Evolutionary conservation across 768 basidiomycete species (phyloP), one percentile per base, ranked within the genome.

Genomic region (Pleurotus citrinopileatus): DNA sequence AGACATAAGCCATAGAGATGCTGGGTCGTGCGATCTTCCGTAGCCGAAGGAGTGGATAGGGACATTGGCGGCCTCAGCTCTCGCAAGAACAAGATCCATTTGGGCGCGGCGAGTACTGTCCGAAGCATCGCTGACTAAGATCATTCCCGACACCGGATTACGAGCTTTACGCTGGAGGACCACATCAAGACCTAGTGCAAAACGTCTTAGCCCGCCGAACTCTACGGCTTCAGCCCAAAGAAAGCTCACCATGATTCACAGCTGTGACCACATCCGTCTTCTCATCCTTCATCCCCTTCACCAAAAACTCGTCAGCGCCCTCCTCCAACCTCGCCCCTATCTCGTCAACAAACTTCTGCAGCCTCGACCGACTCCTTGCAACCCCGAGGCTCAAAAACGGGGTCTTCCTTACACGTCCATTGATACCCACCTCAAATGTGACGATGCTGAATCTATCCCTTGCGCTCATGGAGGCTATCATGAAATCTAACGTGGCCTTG

Each of bases 41-140:
- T 96, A 99, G 48, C 97, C 97, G 60, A 99, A 89, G 2, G 95
- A 90, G 68, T 99, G 96, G 53, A 99, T 97, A 3, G 97, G 95
- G 22, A 97, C 85, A 66, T 94, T 94, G 26, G 92, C 97, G 10
- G 97, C 96, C 65, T 99, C 97, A 1, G 94, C 90, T 32, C 97
- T 88, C 40, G 96, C 95, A 43, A 98, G 88, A 13, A 98, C 95
- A 13, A 99, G 81, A 67, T 99, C 97, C 94, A 99, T 98, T 69
- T 98, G 95, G 20, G 93, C 93, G 13, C 94, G 86, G 51, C 94
- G 82, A 13, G 94, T 94, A 62, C 86, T 89, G 62, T 98, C 97
- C 3, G 91, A 79, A 2, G 94, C 88, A 64, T 98, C 96, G 65
- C 91, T 94, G 57, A 98, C 86, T 22, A 99, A 81, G 36, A 98